Base-by-base conservation (phyloP, 495 filamentous ascomycete genomes). In the Echria macrotheca region DNA sequence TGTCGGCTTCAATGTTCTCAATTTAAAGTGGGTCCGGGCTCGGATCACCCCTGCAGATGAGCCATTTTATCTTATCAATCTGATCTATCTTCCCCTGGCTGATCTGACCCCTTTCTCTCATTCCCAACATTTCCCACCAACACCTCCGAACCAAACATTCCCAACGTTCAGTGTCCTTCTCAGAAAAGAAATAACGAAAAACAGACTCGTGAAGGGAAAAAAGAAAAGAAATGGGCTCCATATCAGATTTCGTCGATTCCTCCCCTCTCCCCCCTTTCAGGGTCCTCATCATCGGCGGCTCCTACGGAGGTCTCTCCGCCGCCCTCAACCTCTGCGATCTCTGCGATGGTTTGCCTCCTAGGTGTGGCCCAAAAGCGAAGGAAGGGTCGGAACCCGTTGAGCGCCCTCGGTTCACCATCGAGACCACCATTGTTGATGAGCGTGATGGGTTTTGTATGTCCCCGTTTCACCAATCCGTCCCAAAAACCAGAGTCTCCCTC, bases 351-450 rank as follows among this genome's bases (percentile, higher is more conserved):
- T 45, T 32, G 0, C 31, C 44, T 11, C 54, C 59, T 1, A 59
- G 63, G 19, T 55, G 55, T 33, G 60, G 56, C 2, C 32, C 49
- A 5, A 42, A 53, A n/a, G 49, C 53, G 24, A 47, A 36, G n/a
- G 44, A 57, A 24, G 57, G 65, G 51, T 25, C 61, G 57, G 18
- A 48, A 12, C 49, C 49, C 11, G 15, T 49, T 15, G 60, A 58
- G 44, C 64, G 50, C 15, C 60, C 62, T 21, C 61, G 64, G 12
- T 70, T 81, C 26, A 69, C 74, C 1, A 54, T 86, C 15, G 69
- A 84, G 29, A 79, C 86, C 38, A 86, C 82, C 8, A 69, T 88
- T 7, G 76, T 86, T 4, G 83, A 88, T 55, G 80, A 85, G 49
- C 69, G 80, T 18, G 84, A 88, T 71, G 84, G 84, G 21, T 85